Evolutionary conservation across 129 eudicot genomes (phyloP).

Genomic region (Lactuca sativa): DNA sequence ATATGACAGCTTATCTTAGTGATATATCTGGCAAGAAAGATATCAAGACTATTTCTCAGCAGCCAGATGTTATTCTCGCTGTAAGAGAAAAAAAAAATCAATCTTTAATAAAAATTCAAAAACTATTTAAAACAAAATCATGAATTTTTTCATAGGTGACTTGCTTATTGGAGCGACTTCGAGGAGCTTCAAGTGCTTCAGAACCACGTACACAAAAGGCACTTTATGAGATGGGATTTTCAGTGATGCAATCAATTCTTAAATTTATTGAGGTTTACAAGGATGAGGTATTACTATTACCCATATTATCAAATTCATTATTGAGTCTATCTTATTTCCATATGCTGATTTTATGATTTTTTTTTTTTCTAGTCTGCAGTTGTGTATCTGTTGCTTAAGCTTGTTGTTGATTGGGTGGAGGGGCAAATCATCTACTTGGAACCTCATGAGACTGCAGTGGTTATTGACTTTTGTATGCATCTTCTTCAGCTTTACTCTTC

Average conservation of each 20-base stretch:
- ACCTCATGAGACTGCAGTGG: slow-evolving; percentile 85
- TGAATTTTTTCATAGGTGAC: slow-evolving; percentile 51
- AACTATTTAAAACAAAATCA: slow-evolving; percentile 1
- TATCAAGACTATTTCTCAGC: slow-evolving; percentile 65
- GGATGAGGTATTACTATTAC: slow-evolving; percentile 59
- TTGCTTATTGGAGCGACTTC: slow-evolving; percentile 90
- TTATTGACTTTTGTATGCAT: slow-evolving; percentile 79
- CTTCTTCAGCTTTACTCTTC: slow-evolving; percentile 94
- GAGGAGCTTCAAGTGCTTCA: slow-evolving; percentile 93
- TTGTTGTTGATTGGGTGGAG: slow-evolving; percentile 91
- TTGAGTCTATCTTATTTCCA: slow-evolving; percentile 4
- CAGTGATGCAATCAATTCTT: slow-evolving; percentile 78
- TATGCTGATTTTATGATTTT: slow-evolving; percentile 26
- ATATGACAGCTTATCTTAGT: slow-evolving; percentile 66
- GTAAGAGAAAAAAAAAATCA: slow-evolving; percentile 42
- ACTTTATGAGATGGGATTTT: slow-evolving; percentile 77
- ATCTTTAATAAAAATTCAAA: not conserved
- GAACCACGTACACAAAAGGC: slow-evolving; percentile 91
- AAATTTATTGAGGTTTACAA: slow-evolving; percentile 77
- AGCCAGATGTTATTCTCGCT: slow-evolving; percentile 75
- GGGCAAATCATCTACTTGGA: slow-evolving; percentile 92
- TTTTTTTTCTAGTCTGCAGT: slow-evolving; percentile 62
- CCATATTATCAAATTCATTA: not conserved
- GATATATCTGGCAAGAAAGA: slow-evolving; percentile 73
- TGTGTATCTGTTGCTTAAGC: slow-evolving; percentile 80